Base-by-base conservation (phyloP, 1,284 basidiomycete genomes). In the Tilletia caries region DNA sequence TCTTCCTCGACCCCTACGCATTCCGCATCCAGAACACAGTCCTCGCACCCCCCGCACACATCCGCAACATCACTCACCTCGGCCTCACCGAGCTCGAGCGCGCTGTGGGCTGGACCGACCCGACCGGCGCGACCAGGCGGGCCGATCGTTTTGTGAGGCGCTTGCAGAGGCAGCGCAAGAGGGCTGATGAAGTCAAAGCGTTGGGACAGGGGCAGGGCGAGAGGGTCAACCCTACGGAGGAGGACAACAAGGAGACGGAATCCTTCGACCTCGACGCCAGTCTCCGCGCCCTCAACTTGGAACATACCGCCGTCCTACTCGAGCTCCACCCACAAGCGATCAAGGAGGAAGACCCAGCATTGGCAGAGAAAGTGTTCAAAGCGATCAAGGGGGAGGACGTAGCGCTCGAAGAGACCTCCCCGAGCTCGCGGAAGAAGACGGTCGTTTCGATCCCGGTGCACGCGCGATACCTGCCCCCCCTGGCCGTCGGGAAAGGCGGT, bases 381-480 rank as follows among this genome's bases (percentile, higher is more conserved):
- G 58, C 58, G 20, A 62, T 62, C 32, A 62, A 62, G 32, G 58
- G 58, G 27, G 58, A 62, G 58, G 15, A 37, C 3, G 58, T 62
- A 2, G 32, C 32, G 4, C 33, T 62, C 27, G 58, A 29, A 18
- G 58, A 62, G 15, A 29, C 13, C 37, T 13, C 15, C 58, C 27
- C 6, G 58, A 37, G 20, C 27, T 5, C 15, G 23, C 23, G 29
- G 52, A n/a, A 27, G 23, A 29, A 62, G 27, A 62, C 58, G 27
- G 58, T 62, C 10, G 8, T 62, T 32, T 62, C 58, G 27, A 62
- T 62, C 58, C 58, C 58, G 8, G 58, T 62, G 2, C 58, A 62
- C 33, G 58, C 58, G 33, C 27, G 58, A 20, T 62, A 62, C 32
- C 32, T 62, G 29, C 58, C 58, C 18, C 58, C 58, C 15, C 32